Base-by-base conservation (phyloP, 1,139 yeast species). In the Geotrichum siamense region DNA sequence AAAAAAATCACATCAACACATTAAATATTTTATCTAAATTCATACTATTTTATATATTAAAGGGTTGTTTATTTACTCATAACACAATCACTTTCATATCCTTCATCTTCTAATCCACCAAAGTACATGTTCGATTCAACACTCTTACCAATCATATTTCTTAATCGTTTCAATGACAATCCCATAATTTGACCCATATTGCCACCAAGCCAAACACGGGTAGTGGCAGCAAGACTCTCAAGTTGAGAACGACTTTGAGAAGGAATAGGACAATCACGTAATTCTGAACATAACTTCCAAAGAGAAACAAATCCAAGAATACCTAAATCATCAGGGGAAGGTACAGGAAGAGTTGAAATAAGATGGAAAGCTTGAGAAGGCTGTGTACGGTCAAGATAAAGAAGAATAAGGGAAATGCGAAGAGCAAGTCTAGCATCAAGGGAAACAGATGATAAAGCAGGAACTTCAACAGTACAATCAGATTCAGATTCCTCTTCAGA, bases 121-220 rank as follows among this genome's bases (percentile, higher is more conserved):
- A 56, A 59, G 43, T 52, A 49, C 32, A 50, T 48, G 39, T 56
- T 55, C 52, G 59, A 50, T 38, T 54, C 45, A 25, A 63, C 60
- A 29, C 61, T 60, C 37, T 58, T 55, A 37, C 61, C 60, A 15
- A 61, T 67, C 23, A 64, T 49, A 34, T 56, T 53, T 30, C 67
- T 47, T 30, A 67, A 54, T 20, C 56, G 47, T 10, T 51, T 52
- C 29, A 61, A 48, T n/a, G 53, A 42, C 12, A 63, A 35, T 5
- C 64, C 64, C 32, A 52, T 55, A 3, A 45, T 44, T 23, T 60
- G 64, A 12, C 64, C 65, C 26, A 52, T 53, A 26, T 60, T 61
- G 29, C 65, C 58, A 25, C 68, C 68, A 30, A 63, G 55, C 67
- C 68, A 64, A 23, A 62, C 51, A 19, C 68, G 57, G n/a, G 61